Conservation (phyloP, 768 basidiomycete species). For the Epithele typhae region DNA sequence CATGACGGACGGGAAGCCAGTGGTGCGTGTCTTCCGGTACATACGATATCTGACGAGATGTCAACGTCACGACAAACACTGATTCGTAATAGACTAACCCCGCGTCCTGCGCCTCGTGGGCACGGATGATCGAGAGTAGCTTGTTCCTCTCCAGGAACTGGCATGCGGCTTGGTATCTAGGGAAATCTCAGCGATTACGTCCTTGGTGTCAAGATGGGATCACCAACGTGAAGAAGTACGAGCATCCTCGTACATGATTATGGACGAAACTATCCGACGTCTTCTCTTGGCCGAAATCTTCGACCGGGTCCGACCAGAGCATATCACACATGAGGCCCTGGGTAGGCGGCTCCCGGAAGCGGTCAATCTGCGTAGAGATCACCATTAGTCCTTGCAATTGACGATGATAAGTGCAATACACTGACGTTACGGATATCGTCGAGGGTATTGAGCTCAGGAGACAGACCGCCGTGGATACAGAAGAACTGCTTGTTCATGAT, state of each 20-base stretch:
- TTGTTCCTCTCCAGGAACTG: constrained; percentile 98
- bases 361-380: constrained; percentile 65
- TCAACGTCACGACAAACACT: no score
- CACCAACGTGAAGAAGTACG: constrained; percentile 85
- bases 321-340: constrained; percentile 98
- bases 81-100: constrained; percentile 50
- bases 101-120: constrained; percentile 98
- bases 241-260: constrained; percentile 96
- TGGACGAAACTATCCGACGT: constrained; percentile 87
- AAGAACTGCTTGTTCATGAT: constrained; percentile 99
- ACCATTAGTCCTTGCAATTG: neutral
- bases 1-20: constrained; percentile 99
- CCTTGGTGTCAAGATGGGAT: constrained; percentile 11
- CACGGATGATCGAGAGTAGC: constrained; percentile 92
- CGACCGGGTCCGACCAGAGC: constrained; percentile 96
- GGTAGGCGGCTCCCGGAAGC: constrained; percentile 97
- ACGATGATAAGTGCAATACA: constrained; percentile 6
- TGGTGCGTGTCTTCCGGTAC: constrained; percentile 98
- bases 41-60: constrained; percentile 72
- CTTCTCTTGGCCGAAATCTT: constrained; percentile 96
- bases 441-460: constrained; percentile 91
- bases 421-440: constrained; percentile 88
- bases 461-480: constrained; percentile 96
- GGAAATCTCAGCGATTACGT: constrained; percentile 6
- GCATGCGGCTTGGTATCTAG: constrained; percentile 93